A percentile compares a stretch with the other conserved stretches of the same genome.
Evolutionary conservation across 1,284 basidiomycete genomes (phyloP).

Genomic region (Cutaneotrichosporon sp.): DNA sequence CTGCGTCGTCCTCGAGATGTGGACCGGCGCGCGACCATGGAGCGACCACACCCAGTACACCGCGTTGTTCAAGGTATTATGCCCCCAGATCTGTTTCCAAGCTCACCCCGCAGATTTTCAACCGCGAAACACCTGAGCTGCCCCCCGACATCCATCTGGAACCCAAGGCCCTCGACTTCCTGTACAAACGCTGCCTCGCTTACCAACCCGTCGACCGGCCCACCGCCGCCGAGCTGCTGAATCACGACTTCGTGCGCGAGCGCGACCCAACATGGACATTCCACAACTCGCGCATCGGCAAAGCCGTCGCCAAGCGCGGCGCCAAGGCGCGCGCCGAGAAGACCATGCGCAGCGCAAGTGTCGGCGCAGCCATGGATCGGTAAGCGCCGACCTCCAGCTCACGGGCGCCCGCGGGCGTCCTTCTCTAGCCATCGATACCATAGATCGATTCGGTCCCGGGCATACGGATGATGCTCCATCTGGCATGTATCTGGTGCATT

Average conservation of each 20-base stretch:
- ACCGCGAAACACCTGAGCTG: constrained; percentile 57
- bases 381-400: too few relatives aligned
- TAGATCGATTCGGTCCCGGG: too few relatives aligned
- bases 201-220: constrained; percentile 84
- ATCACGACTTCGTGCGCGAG: constrained; percentile 71
- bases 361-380: too few relatives aligned
- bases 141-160: constrained; percentile 75
- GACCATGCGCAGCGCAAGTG: constrained; percentile 10
- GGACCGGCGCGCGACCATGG: constrained; percentile 92
- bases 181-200: constrained; percentile 80
- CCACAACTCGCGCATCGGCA: constrained; percentile 41
- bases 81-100: too few relatives aligned
- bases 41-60: constrained; percentile 72
- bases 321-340: background rate
- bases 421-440: background rate
- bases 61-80: constrained; percentile 70
- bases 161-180: constrained; percentile 75
- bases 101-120: constrained; percentile 55
- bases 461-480: background rate
- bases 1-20: constrained; percentile 97
- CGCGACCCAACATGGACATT: constrained; percentile 71
- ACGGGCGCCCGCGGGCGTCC: too few relatives aligned
- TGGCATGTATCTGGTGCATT: background rate
- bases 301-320: constrained; percentile 32
- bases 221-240: constrained; percentile 71